Conservation (phyloP, 805 yeast species). For the Ogataea parapolymorpha region DNA sequence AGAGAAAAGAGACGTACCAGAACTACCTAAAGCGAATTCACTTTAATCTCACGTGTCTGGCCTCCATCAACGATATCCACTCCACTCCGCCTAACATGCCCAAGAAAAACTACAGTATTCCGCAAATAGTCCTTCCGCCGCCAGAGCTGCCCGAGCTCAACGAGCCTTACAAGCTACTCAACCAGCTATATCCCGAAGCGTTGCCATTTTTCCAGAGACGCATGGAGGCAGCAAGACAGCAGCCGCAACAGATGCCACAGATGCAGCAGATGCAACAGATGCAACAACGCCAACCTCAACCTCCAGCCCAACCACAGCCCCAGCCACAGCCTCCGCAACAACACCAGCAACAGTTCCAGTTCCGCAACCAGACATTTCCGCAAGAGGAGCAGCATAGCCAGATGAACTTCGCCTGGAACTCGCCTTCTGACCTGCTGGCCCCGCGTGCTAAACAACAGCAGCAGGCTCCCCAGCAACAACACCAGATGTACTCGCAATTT, state of each 20-base stretch:
- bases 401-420: slow-evolving; percentile 12
- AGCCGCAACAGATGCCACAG: slow-evolving; percentile 18
- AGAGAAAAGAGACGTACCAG: slow-evolving; percentile 30
- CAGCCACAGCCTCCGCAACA: slow-evolving; percentile 11
- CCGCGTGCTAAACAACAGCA: slow-evolving; percentile 12
- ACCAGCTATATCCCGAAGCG: slow-evolving; percentile 51
- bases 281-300: slow-evolving; percentile 12
- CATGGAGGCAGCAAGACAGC: slow-evolving; percentile 27
- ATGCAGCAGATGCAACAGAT: slow-evolving; percentile 11
- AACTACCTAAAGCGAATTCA: slow-evolving; percentile 36
- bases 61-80: slow-evolving; percentile 36
- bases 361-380: slow-evolving; percentile 13
- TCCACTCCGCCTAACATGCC: slow-evolving; percentile 26
- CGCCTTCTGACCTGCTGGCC: slow-evolving; percentile 3
- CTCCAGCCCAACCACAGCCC: slow-evolving; percentile 12
- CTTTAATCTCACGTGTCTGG: slow-evolving; percentile 34
- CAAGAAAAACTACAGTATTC: slow-evolving; percentile 33
- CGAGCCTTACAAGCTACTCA: slow-evolving; percentile 38
- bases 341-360: slow-evolving; percentile 17
- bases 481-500: slow-evolving; percentile 17
- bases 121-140: slow-evolving; percentile 52
- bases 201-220: slow-evolving; percentile 28
- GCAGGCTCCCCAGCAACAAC: slow-evolving; percentile 30
- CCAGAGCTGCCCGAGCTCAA: slow-evolving; percentile 52
- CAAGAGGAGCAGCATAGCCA: slow-evolving; percentile 15